Evolutionary conservation across 257 asterid species (phyloP), one percentile per base, ranked within the genome.

Genomic region (Solanum bulbocastanum): DNA sequence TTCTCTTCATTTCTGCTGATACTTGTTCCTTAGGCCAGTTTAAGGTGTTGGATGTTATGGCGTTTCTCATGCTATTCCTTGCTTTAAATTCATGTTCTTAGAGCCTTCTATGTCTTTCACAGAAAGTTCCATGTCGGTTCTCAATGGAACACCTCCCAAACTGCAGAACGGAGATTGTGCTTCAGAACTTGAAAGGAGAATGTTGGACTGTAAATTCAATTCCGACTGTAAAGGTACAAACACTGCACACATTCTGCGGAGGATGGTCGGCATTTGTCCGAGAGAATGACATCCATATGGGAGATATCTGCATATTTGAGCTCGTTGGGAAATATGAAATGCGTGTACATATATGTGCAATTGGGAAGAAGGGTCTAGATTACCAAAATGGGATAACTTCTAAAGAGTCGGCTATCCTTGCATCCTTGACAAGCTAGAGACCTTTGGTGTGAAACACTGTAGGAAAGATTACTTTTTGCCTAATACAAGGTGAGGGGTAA

Each of bases 211-310:
- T 96, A 68, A 96, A 96, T 91, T 95, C 99, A 39, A 90, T 96
- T 92, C 98, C 99, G 42, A 93, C 97, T 12, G 35, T 88, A 23
- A 96, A 93, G 94, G 99, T 96, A 87, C 98, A 93, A 89, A 91
- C 96, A 1, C 83, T 96, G 93, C 99, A 95, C 87, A 96, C 99
- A 33, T 93, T 96, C 88, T 96, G 99, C 90, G 99, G 99, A 87
- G 99, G 99, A 73, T 96, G 99, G 99, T 94, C 95, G 94, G 97
- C 98, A 81, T 96, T 96, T 93, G 98, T 95, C 87, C 97, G 98
- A 79, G 97, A 94, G 42, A 96, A 96, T 87, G 91, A 92, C 88
- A 89, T 96, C 90, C 98, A 93, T 90, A 89, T 94, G 93, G 99
- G 99, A 82, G 99, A 96, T 90, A 95, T 96, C 79, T 96, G 99